Evolutionary conservation across 805 yeast species (phyloP).

Genomic region (Yamadazyma sp.): DNA sequence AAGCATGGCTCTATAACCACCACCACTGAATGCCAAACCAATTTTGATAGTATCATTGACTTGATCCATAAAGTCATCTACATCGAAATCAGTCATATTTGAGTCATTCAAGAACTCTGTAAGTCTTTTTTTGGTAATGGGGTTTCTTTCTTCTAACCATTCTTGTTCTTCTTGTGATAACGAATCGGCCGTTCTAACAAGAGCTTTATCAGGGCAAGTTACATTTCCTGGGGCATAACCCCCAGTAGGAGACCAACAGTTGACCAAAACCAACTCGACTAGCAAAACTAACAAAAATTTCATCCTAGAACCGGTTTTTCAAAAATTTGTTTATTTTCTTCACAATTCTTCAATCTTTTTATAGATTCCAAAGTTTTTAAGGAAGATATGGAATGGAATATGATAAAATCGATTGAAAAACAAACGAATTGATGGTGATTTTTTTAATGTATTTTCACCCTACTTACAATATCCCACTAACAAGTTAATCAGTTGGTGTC

Average conservation of each 20-base stretch:
- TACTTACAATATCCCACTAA: no score
- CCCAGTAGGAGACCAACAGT: conserved; percentile 17
- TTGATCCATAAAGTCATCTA: conserved; percentile 31
- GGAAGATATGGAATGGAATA: no score
- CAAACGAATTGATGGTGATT: no score
- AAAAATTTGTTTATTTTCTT: no score
- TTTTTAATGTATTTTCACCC: no score
- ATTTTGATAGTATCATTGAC: conserved; percentile 29
- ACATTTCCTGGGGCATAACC: conserved; percentile 61
- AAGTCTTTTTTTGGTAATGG: conserved; percentile 44
- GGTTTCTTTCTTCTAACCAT: conserved; percentile 52
- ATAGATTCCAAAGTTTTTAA: no score
- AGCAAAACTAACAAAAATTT: no score
- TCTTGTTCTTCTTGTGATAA: conserved; percentile 45
- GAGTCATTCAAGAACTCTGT: conserved; percentile 45
- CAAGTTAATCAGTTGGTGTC: no score
- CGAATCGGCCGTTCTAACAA: conserved; percentile 47
- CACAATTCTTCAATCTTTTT: no score
- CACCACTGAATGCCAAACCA: conserved; percentile 43
- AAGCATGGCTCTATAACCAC: conserved; percentile 90
- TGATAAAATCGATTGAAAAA: no score
- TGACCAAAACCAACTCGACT: neutral
- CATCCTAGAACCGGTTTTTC: no score
- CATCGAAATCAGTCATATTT: conserved; percentile 46
- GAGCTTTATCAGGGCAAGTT: conserved; percentile 43